Evolutionary conservation across 148 eudicot species (phyloP), one percentile per base, ranked within the genome.

Genomic region (Fallopia convolvulus): DNA sequence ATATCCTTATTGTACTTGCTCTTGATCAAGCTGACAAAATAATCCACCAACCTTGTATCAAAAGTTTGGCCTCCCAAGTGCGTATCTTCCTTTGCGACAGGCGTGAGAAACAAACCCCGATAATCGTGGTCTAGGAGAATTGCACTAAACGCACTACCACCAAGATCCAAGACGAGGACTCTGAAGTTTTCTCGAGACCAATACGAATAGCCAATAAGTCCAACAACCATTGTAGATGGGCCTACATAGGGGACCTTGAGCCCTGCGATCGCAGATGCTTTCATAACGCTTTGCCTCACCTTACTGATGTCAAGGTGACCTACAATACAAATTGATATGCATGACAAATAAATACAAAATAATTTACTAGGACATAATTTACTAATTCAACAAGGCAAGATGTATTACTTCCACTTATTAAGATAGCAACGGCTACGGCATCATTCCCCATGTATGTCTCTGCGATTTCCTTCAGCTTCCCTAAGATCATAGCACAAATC

Each of bases 51-150:
- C 32, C 74, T 70, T 4, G 44, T 70, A 40, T 70, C 74, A 14
- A 70, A 70, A 5, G 44, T 42, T 14, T 70, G 74, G 48, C 74
- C 74, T 17, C 74, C 74, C 20, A 71, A 71, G 30, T 40, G 21
- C 3, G 1, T 5, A 15, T 39, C 74, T 44, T 11, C 61, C 61
- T 55, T 55, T 3, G 61, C 7, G 3, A 26, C 21, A 3, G 23
- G n/a, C 21, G 0, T 20, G 7, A 18, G 7, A 55, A 20, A n/a
- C 23, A 6, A 3, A 4, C 61, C 61, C 5, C 30, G n/a, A n/a
- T n/a, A n/a, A 26, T 26, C 5, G 26, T 5, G 23, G 23, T 18
- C 61, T 55, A 55, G 23, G 61, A 55, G 21, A 18, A 3, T 20
- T 18, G 26, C 5, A 4, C 7, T 20, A n/a, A 55, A 55, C 9